phyloP scores from a whole-genome alignment of 2,329 filamentous ascomycete species.

The Myriosclerotinia duriaeana region DNA sequence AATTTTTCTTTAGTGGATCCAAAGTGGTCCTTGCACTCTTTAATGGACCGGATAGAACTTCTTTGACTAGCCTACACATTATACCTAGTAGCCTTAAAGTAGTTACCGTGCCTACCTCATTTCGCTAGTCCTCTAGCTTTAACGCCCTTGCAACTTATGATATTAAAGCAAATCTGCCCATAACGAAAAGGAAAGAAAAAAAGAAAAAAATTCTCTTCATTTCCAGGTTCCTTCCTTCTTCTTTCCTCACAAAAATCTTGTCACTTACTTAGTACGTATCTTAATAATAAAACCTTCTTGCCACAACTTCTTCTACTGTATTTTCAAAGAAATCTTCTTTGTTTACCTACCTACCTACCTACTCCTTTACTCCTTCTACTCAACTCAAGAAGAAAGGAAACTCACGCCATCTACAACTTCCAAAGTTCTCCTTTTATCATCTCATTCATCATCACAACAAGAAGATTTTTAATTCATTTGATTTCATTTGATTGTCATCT shows the following conservation, averaged over 20 bases:
- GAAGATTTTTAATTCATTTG: constrained; percentile 21
- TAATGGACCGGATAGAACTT: not conserved
- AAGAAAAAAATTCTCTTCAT: constrained; percentile 23
- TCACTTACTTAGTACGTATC: constrained; percentile 5
- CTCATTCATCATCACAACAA: constrained; percentile 28
- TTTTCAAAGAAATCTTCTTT: constrained; percentile 13
- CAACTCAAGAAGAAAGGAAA: constrained; percentile 7
- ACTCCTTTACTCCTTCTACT: not conserved
- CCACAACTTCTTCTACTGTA: constrained; percentile 8
- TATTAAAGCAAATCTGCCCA: constrained; percentile 22
- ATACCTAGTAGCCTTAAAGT: constrained; percentile 1
- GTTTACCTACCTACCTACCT: not conserved
- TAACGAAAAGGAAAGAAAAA: constrained; percentile 14
- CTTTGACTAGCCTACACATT: not conserved
- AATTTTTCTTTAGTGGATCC: not conserved
- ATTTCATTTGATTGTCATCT: constrained; percentile 28
- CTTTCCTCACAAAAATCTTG: not conserved
- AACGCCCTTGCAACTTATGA: constrained; percentile 26
- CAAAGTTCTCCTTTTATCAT: constrained; percentile 27
- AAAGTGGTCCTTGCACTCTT: not conserved
- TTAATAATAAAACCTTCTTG: constrained; percentile 11
- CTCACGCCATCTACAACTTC: constrained; percentile 33
- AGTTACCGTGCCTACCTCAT: constrained; percentile 22
- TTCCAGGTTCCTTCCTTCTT: constrained; percentile 14
- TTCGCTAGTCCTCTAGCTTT: constrained; percentile 21